Base-by-base conservation (phyloP, 768 basidiomycete genomes). In the Lentinus tigrinus region DNA sequence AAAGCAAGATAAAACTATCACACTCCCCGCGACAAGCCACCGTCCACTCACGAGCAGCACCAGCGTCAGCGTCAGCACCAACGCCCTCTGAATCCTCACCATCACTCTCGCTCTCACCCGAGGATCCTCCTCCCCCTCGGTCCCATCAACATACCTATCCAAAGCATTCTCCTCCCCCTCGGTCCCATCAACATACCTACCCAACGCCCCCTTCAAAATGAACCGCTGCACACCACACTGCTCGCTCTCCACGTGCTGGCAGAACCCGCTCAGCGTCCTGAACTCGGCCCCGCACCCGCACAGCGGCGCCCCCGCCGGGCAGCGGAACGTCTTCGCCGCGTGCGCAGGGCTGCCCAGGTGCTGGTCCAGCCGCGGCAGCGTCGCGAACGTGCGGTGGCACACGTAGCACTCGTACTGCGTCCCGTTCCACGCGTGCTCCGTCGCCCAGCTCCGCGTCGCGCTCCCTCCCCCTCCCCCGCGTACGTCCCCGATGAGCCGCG, bases 311-410 rank as follows among this genome's bases (percentile, higher is more conserved):
- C n/a, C 36, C 26, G 48, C 67, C 3, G 84, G 85, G 70, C 88
- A 89, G 3, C 77, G 63, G 63, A 85, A 88, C 2, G 78, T 73
- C 66, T 74, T 77, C 1, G 78, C 75, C 61, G 78, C 69, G 65
- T 89, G 88, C 3, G 65, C 72, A 1, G 88, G 84, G 70, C 88
- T 88, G 49, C 77, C 74, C 43, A 89, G 75, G 64, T 90, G 89
- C 61, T 79, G 75, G 64, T 91, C 87, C 48, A 90, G 76, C 8
- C 70, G 72, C 0, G 16, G 11, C 13, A 88, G 76, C 0, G 72
- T 64, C 49, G 63, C 27, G 63, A 78, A 85, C 13, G 49, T 62
- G 21, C 52, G 56, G 67, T 83, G 77, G 67, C 88, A 89, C 24
- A 90, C 69, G 65, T 82, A 82, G 69, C 88, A 90, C 69, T 90